Evolutionary conservation across 257 asterid genomes (phyloP).

Genomic region (Datura wrightii): DNA sequence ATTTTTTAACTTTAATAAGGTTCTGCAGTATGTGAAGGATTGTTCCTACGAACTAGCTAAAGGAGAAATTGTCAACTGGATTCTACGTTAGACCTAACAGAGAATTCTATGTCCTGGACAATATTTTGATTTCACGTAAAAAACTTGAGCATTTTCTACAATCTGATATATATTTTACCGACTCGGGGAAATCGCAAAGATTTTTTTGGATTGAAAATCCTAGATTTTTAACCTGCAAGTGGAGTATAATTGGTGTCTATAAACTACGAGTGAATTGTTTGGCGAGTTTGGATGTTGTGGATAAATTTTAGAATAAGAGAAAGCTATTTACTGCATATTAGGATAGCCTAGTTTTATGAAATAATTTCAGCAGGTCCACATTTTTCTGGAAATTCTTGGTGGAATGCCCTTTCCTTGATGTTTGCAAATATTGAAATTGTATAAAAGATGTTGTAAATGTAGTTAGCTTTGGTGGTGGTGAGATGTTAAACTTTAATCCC

Average conservation of each 20-base stretch:
- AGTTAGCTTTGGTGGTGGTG: constrained; percentile 43
- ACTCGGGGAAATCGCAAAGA: neutral
- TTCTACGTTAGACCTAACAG: neutral
- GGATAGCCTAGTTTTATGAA: neutral
- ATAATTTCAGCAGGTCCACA: neutral
- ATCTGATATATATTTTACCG: neutral
- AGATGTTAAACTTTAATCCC: constrained; percentile 29
- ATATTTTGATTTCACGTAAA: neutral
- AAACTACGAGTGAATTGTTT: neutral
- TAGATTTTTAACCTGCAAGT: neutral
- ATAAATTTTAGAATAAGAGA: neutral
- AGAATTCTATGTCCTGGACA: neutral
- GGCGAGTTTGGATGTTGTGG: neutral
- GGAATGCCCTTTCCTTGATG: constrained; percentile 22
- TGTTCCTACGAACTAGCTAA: constrained; percentile 4
- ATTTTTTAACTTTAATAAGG: constrained; percentile 36
- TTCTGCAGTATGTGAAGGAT: constrained; percentile 28
- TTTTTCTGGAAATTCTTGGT: constrained; percentile 34
- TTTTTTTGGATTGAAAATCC: constrained; percentile 12
- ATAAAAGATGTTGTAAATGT: constrained; percentile 23
- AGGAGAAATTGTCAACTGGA: neutral
- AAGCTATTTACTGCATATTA: constrained; percentile 16
- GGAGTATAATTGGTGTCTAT: neutral
- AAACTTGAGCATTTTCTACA: neutral
- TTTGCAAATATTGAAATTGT: constrained; percentile 26